Evolutionary conservation across 257 asterid species (phyloP).

Genomic region (Solanum pinnatisectum): DNA sequence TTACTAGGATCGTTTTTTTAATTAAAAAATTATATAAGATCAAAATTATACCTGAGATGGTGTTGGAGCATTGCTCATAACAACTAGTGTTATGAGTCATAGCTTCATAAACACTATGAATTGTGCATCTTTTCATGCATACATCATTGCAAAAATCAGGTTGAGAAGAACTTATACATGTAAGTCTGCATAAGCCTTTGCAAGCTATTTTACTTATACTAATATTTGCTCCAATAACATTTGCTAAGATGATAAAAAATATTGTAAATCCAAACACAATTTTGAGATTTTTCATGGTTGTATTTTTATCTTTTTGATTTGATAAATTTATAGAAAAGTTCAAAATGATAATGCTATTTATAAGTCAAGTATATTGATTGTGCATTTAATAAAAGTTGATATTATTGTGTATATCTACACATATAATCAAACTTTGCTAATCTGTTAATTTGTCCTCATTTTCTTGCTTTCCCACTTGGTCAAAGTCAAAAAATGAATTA

Average conservation of each 20-base stretch:
- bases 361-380: not conserved
- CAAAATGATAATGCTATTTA: not conserved
- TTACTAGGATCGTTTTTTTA: not conserved
- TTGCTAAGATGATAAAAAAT: not conserved
- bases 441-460: not conserved
- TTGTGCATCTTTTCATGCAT: not conserved
- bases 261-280: not conserved
- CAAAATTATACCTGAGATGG: not conserved
- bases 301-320: not conserved
- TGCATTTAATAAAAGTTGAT: not conserved
- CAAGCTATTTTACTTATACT: not conserved
- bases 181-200: not conserved
- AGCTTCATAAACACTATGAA: not conserved
- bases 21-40: not conserved
- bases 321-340: not conserved
- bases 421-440: not conserved
- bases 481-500: not conserved
- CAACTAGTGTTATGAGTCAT: not conserved
- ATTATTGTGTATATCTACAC: not conserved
- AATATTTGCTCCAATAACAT: not conserved
- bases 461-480: not conserved
- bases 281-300: not conserved
- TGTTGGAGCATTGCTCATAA: not conserved
- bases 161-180: not conserved
- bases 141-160: not conserved